Evolutionary conservation across 2,329 filamentous ascomycete genomes (phyloP).

Genomic region (Colletotrichum acutatum): DNA sequence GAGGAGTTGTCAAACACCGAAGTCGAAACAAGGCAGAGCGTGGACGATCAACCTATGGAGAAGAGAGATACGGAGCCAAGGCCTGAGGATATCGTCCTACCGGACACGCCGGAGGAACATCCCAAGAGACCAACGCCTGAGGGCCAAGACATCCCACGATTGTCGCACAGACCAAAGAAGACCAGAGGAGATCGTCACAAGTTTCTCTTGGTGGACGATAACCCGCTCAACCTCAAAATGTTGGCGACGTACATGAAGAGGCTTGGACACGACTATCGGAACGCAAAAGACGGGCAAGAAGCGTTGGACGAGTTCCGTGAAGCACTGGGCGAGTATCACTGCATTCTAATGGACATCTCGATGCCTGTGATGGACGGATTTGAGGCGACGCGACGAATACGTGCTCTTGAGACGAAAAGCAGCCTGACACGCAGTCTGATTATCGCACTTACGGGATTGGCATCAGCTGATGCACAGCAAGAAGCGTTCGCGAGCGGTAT

Average conservation of each 20-base stretch:
- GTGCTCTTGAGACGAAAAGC: slow-evolving; percentile 57
- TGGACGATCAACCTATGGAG: not conserved
- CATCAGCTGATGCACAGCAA: slow-evolving; percentile 59
- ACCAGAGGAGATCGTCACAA: not conserved
- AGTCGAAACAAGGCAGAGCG: not conserved
- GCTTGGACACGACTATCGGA: slow-evolving; percentile 42
- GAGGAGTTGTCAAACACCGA: not conserved
- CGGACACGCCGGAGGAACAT: not conserved
- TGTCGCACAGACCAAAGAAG: not conserved
- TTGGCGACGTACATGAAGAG: slow-evolving; percentile 49
- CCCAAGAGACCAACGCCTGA: not conserved
- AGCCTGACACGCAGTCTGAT: slow-evolving; percentile 55
- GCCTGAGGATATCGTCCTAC: not conserved
- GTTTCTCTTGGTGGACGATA: slow-evolving; percentile 54
- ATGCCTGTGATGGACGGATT: slow-evolving; percentile 69
- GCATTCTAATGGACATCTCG: slow-evolving; percentile 60
- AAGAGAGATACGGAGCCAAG: not conserved
- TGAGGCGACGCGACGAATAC: slow-evolving; percentile 60
- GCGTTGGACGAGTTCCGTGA: slow-evolving; percentile 45
- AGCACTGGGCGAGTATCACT: slow-evolving; percentile 39
- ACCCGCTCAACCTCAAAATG: slow-evolving; percentile 51
- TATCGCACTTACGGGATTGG: slow-evolving; percentile 64
- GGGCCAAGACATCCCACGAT: not conserved
- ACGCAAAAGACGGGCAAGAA: slow-evolving; percentile 48
- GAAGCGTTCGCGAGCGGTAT: slow-evolving; percentile 65